Evolutionary conservation across 306 rosid genomes (phyloP).

Genomic region (Corylus avellana): DNA sequence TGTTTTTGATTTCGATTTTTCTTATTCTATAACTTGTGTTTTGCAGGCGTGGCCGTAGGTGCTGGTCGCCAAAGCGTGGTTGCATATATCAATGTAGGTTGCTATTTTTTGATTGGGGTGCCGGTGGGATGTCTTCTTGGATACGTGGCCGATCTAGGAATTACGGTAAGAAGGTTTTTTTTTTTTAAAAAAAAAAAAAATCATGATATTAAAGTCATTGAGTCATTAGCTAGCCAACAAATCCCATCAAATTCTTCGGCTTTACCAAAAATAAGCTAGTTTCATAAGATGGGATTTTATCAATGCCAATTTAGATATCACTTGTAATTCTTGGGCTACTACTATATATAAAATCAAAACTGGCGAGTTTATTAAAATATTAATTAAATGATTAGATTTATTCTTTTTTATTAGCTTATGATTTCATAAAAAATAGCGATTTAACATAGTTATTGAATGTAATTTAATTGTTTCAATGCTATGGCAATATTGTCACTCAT

Average conservation of each 20-base stretch:
- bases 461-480: not conserved
- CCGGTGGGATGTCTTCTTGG: constrained; percentile 48
- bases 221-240: not conserved
- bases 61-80: constrained; percentile 57
- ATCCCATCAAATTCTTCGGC: not conserved
- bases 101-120: constrained; percentile 51
- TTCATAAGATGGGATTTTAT: not conserved
- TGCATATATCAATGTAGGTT: constrained; percentile 48
- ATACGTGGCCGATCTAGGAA: constrained; percentile 26
- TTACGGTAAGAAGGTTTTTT: too few relatives aligned
- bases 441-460: too few relatives aligned
- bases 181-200: too few relatives aligned
- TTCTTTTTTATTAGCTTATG: too few relatives aligned
- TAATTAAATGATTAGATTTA: too few relatives aligned
- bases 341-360: not conserved
- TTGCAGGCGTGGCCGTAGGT: constrained; percentile 55
- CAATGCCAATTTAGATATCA: not conserved
- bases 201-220: not conserved
- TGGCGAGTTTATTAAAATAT: not conserved
- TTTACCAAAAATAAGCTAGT: not conserved
- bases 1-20: not conserved
- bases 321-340: too few relatives aligned
- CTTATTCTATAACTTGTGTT: not conserved
- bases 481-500: not conserved
- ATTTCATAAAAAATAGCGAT: too few relatives aligned